Conservation (phyloP, 805 yeast genomes). For the Kurtzmaniella cleridarum region DNA sequence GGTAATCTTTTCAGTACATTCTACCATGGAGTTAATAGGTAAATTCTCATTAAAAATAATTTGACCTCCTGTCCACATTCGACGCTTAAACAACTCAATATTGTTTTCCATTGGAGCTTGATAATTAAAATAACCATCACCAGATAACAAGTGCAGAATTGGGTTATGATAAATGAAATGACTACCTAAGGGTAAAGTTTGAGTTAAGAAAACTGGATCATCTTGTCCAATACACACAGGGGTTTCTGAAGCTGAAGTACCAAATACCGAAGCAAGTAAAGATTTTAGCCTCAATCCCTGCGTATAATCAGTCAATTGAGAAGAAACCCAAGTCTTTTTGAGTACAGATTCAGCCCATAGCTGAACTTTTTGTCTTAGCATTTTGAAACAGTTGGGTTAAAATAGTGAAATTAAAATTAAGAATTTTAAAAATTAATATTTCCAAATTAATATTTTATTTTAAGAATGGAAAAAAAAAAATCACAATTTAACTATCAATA, state of each 20-base stretch:
- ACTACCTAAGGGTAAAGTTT: slow-evolving; percentile 38
- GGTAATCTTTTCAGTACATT: slow-evolving; percentile 50
- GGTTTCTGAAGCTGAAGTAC: no score
- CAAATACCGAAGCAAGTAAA: background rate
- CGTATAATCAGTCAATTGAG: slow-evolving; percentile 1
- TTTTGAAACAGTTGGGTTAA: no score
- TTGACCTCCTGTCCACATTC: slow-evolving; percentile 80
- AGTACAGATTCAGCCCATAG: background rate
- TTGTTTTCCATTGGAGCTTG: slow-evolving; percentile 52
- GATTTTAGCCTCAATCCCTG: background rate
- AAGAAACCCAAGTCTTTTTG: background rate
- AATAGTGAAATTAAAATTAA: no score
- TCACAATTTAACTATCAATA: background rate
- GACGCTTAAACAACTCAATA: slow-evolving; percentile 39
- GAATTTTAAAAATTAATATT: no score
- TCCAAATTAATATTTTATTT: no score
- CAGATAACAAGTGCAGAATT: slow-evolving; percentile 39
- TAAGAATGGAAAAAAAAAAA: no score
- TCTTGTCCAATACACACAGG: no score
- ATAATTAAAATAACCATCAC: slow-evolving; percentile 78
- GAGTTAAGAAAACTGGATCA: no score
- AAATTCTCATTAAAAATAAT: slow-evolving; percentile 34
- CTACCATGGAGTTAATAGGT: slow-evolving; percentile 13
- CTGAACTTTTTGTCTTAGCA: background rate
- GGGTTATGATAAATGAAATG: slow-evolving; percentile 70